phyloP scores from a whole-genome alignment of 2,329 filamentous ascomycete genomes.

The Penicillium glabrum region DNA sequence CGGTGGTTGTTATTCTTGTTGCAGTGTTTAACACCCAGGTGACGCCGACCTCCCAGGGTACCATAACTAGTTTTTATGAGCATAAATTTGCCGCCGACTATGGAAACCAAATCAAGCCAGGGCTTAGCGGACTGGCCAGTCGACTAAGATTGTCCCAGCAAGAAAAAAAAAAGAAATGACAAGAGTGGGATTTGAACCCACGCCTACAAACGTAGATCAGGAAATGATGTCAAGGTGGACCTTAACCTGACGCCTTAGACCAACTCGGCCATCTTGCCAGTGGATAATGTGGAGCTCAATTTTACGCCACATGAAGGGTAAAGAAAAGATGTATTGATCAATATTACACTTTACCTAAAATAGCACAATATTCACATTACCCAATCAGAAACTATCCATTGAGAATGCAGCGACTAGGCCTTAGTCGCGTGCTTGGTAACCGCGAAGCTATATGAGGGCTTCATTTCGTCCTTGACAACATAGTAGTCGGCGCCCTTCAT shows the following conservation, averaged over 20 bases:
- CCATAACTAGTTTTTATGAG: too few species aligned
- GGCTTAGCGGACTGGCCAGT: too few species aligned
- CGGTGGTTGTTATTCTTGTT: too few species aligned
- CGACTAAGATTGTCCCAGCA: too few species aligned
- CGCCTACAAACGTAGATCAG: slow-evolving; percentile 17
- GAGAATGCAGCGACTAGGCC: background rate
- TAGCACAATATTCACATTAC: background rate
- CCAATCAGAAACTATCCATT: background rate
- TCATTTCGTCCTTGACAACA: background rate
- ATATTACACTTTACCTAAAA: background rate
- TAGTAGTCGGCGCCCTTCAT: slow-evolving; percentile 17
- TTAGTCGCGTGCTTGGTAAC: background rate
- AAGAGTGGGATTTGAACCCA: slow-evolving; percentile 23
- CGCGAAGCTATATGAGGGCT: background rate
- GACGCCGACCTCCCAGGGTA: too few species aligned
- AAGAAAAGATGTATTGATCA: background rate
- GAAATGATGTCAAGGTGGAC: slow-evolving; percentile 11
- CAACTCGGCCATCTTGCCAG: slow-evolving; percentile 35
- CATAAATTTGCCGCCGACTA: too few species aligned
- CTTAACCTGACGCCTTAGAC: slow-evolving; percentile 35
- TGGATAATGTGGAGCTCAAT: background rate
- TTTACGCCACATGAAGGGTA: background rate
- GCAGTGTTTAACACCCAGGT: too few species aligned
- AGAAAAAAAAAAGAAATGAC: slow-evolving; percentile 3
- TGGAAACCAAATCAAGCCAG: too few species aligned